Percentiles rank a stretch among this genome's conserved stretches.
Evolutionary conservation across 768 basidiomycete genomes (phyloP).

Genomic region (Pleurotus salmoneostramineus): DNA sequence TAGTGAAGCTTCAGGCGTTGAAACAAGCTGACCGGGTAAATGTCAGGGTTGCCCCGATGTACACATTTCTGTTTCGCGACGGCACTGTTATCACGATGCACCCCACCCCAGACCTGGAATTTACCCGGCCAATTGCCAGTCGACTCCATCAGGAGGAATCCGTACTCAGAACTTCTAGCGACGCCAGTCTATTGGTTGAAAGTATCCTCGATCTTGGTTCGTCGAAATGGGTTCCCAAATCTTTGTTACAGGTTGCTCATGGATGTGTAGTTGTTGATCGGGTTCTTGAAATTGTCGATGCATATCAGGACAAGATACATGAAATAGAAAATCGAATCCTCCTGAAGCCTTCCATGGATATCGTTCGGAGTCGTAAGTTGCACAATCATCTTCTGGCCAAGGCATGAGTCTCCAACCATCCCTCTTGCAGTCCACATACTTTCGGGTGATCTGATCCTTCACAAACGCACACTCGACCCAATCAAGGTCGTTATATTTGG

Average conservation of each 20-base stretch:
- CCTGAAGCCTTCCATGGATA: conserved; percentile 55
- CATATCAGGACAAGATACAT: conserved; percentile 60
- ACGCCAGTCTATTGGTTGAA: conserved; percentile 58
- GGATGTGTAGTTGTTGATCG: conserved; percentile 55
- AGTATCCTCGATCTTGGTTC: conserved; percentile 51
- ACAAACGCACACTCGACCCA: conserved; percentile 71
- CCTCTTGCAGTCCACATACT: conserved; percentile 65
- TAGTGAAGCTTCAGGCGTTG: conserved; percentile 21
- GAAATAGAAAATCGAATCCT: conserved; percentile 59
- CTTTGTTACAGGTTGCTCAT: background rate
- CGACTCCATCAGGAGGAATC: conserved; percentile 57
- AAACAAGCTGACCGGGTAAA: conserved; percentile 51
- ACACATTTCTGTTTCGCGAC: conserved; percentile 61
- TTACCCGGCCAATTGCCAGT: conserved; percentile 51
- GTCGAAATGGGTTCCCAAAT: conserved; percentile 2
- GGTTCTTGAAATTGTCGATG: conserved; percentile 63
- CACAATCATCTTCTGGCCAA: background rate
- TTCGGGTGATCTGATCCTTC: conserved; percentile 68
- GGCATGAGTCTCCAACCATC: no score
- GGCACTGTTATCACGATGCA: conserved; percentile 63
- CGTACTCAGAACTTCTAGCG: conserved; percentile 56
- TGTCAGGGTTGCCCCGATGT: conserved; percentile 56
- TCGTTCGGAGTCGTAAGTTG: conserved; percentile 52
- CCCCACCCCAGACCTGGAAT: conserved; percentile 36
- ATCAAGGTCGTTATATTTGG: conserved; percentile 69